A percentile compares a stretch with the other conserved stretches of the same genome.
Conservation (phyloP, 306 rosid genomes). For the Sechiopsis laciniata region DNA sequence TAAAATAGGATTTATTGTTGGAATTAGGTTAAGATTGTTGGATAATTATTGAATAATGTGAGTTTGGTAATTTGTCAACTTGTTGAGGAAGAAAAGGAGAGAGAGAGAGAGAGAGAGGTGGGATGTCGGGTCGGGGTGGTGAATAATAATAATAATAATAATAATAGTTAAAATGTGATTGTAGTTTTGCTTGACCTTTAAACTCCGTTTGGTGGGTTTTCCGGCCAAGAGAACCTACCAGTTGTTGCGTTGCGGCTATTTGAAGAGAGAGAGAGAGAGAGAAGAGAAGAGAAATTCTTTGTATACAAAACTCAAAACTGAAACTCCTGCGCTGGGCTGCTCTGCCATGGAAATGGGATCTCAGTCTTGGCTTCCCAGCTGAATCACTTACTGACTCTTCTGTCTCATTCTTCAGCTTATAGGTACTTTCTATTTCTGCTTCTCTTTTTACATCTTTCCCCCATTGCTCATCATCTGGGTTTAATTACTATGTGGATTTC, state of each 20-base stretch:
- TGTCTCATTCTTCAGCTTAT: too few species aligned
- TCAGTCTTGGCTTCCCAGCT: slow-evolving; percentile 43
- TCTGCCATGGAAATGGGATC: slow-evolving; percentile 64
- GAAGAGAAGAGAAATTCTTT: too few species aligned
- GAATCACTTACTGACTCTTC: slow-evolving; percentile 21
- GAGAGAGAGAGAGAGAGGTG: slow-evolving; percentile 4
- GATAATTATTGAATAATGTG: background rate
- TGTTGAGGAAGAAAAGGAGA: too few species aligned
- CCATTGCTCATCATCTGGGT: too few species aligned
- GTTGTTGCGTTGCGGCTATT: slow-evolving; percentile 62
- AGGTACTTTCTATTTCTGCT: slow-evolving; percentile 24
- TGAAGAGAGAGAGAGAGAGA: slow-evolving; percentile 34
- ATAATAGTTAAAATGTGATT: slow-evolving; percentile 5
- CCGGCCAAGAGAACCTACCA: slow-evolving; percentile 84
- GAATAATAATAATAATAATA: too few species aligned
- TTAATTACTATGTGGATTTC: too few species aligned
- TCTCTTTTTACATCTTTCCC: slow-evolving; percentile 37
- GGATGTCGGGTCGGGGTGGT: slow-evolving; percentile 10
- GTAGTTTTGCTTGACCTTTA: slow-evolving; percentile 27
- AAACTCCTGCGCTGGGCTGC: background rate
- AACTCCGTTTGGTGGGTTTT: slow-evolving; percentile 76
- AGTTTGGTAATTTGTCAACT: background rate
- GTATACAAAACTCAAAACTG: background rate
- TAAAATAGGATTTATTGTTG: too few species aligned
- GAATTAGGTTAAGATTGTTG: too few species aligned